Conservation (phyloP, 805 yeast genomes). For the Phaffomyces opuntiae region DNA sequence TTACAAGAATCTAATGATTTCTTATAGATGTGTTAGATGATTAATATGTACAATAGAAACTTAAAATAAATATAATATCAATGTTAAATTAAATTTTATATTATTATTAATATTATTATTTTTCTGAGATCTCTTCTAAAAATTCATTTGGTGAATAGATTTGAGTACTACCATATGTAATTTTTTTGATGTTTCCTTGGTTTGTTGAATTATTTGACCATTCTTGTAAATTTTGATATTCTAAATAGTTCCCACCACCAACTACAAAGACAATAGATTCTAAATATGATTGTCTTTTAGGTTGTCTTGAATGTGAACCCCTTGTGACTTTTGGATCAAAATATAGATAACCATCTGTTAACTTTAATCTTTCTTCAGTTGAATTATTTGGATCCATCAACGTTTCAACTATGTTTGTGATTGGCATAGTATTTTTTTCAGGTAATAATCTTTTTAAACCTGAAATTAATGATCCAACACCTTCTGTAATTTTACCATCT, state of each 20-base stretch:
- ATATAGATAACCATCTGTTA: constrained; percentile 85
- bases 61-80: not conserved
- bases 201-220: constrained; percentile 48
- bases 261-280: constrained; percentile 87
- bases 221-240: constrained; percentile 89
- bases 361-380: constrained; percentile 51
- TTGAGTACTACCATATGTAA: constrained; percentile 84
- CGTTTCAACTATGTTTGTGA: constrained; percentile 86
- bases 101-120: not conserved
- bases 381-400: constrained; percentile 77
- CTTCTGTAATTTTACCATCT: constrained; percentile 79
- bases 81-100: not conserved
- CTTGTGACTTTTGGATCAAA: constrained; percentile 83
- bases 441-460: constrained; percentile 86
- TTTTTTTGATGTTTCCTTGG: constrained; percentile 40
- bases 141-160: constrained; percentile 66
- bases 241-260: constrained; percentile 95
- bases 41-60: constrained; percentile 4
- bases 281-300: constrained; percentile 72
- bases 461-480: constrained; percentile 81
- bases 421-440: constrained; percentile 79
- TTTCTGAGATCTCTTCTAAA: constrained; percentile 46
- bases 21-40: constrained; percentile 17
- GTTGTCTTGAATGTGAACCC: constrained; percentile 86
- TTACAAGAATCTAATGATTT: constrained; percentile 34